Base-by-base conservation (phyloP, 2,329 filamentous ascomycete species). In the Sporothrix curviconia region DNA sequence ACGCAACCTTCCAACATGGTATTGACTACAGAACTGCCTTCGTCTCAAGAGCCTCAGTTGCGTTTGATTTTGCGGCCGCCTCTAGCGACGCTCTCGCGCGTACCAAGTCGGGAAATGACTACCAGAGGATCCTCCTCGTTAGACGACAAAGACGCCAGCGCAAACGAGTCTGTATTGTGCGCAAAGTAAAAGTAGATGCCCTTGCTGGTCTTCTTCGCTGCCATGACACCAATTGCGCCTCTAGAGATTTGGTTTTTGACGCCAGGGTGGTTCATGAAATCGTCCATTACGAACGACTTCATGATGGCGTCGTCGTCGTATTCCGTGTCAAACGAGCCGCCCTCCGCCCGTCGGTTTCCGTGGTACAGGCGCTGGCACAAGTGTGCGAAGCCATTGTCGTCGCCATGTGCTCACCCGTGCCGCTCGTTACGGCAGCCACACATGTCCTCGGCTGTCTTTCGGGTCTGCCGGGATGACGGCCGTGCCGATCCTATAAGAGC, bases 381-480 rank as follows among this genome's bases (percentile, higher is more conserved):
- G 87, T 86, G 59, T 87, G 85, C 7, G 94, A 92, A 11, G 94
- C 92, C 80, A 95, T 87, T 0, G 92, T 95, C 0, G 92, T 96
- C 36, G 91, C 89, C 88, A 99, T 99, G 69, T 99, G 94, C 72
- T 99, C 94, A 49, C 94, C 94, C 3, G 94, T 99, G 28, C 94
- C 94, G 68, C 90, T 96, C 39, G 91, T 95, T 22, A 96, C 90
- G 25, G 86, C 85, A 30, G 90, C 92, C 28, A 96, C 90, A 46
- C 81, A 83, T 7, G 84, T 79, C 78, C 76, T 2, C 89, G 83
- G 7, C 81, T 75, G 66, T 96, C 92, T 30, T 82, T 78, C 2
- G 81, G 76, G 61, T 91, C 84, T 25, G 78, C 76, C 1, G 92
- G 92, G n/a, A 96, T 82, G 28, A 99, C 87, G 36, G 90, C 88